Evolutionary conservation across 129 eudicot genomes (phyloP).

Genomic region (Smallanthus sonchifolius): DNA sequence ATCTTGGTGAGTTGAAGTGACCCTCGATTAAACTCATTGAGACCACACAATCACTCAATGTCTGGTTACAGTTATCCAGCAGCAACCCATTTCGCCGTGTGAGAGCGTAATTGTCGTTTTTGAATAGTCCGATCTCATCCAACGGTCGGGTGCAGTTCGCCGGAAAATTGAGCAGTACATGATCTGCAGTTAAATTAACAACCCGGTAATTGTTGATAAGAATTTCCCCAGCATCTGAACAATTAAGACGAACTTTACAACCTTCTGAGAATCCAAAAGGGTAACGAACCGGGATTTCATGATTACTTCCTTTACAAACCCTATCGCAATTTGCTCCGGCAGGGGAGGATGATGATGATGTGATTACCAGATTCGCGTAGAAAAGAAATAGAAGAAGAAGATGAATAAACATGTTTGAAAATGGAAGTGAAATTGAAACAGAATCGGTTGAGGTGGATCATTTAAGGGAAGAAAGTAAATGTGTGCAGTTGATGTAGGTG

Average conservation of each 20-base stretch:
- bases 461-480: conserved; percentile 26
- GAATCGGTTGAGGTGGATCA: neutral
- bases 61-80: conserved; percentile 38
- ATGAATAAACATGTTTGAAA: conserved; percentile 24
- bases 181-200: conserved; percentile 40
- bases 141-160: conserved; percentile 47
- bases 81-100: conserved; percentile 50
- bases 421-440: conserved; percentile 1
- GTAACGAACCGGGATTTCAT: conserved; percentile 31
- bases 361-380: conserved; percentile 4
- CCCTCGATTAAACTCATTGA: conserved; percentile 24
- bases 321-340: conserved; percentile 30
- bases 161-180: conserved; percentile 37
- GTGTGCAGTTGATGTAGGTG: conserved; percentile 29
- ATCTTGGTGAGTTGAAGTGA: conserved; percentile 21
- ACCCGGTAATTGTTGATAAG: conserved; percentile 26
- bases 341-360: conserved; percentile 3
- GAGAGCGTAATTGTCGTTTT: conserved; percentile 31
- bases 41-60: conserved; percentile 31
- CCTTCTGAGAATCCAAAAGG: conserved; percentile 76
- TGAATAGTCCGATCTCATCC: conserved; percentile 1
- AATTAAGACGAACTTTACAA: conserved; percentile 43
- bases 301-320: conserved; percentile 23
- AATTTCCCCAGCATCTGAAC: conserved; percentile 15
- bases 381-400: conserved; percentile 19